Conservation (phyloP, 73 alveolate genomes). For the Paramecium biaurelia region DNA sequence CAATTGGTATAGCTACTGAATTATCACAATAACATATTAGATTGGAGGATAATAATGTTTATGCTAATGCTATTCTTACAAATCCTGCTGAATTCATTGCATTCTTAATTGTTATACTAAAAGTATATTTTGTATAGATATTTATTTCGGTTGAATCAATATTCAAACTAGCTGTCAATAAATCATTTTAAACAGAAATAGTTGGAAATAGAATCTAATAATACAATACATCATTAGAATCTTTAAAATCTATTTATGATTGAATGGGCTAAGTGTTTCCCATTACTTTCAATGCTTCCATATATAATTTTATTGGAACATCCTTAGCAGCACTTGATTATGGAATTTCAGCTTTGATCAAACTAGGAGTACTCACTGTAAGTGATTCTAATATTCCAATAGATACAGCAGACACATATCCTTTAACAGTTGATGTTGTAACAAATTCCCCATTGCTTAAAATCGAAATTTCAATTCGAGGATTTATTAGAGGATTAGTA, state of each 20-base stretch:
- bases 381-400: background rate
- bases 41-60: background rate
- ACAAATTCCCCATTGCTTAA: background rate
- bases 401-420: background rate
- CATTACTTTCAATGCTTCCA: background rate
- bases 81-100: constrained; percentile 9
- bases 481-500: background rate
- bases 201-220: background rate
- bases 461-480: background rate
- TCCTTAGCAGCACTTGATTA: background rate
- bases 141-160: background rate
- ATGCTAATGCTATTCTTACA: background rate
- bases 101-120: background rate
- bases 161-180: background rate
- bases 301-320: background rate
- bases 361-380: background rate
- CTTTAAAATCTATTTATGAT: background rate
- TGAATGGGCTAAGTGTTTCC: constrained; percentile 11
- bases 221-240: background rate
- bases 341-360: background rate
- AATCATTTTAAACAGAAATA: background rate
- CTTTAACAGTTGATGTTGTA: background rate
- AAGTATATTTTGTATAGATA: background rate
- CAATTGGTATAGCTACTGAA: background rate
- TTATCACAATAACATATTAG: background rate